Evolutionary conservation across 306 rosid species (phyloP).

Genomic region (Senna siamea): DNA sequence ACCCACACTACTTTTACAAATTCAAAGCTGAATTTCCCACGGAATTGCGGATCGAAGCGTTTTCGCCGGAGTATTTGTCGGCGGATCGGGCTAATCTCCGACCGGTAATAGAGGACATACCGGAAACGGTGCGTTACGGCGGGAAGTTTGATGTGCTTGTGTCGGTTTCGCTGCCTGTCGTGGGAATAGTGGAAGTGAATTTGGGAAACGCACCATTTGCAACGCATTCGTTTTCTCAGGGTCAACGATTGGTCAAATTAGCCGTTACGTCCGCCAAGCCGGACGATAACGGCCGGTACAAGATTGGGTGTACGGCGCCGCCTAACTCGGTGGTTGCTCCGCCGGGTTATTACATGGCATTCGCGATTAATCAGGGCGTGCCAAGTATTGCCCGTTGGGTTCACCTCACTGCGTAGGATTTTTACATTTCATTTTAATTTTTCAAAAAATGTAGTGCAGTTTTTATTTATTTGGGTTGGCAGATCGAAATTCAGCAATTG

Average conservation of each 20-base stretch:
- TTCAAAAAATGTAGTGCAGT: not conserved
- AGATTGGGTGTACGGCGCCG: slow-evolving; percentile 67
- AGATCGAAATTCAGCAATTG: not conserved
- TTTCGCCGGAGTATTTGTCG: slow-evolving; percentile 78
- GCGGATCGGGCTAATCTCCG: slow-evolving; percentile 62
- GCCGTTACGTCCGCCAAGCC: slow-evolving; percentile 55
- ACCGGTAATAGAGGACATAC: slow-evolving; percentile 58
- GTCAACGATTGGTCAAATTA: slow-evolving; percentile 83
- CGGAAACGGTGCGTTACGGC: slow-evolving; percentile 62
- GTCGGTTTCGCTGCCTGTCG: slow-evolving; percentile 64
- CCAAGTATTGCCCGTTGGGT: slow-evolving; percentile 89
- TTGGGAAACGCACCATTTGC: slow-evolving; percentile 78
- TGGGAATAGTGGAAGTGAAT: slow-evolving; percentile 78
- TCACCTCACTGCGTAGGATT: slow-evolving; percentile 40
- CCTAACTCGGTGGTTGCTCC: slow-evolving; percentile 75
- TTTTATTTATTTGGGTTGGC: not conserved
- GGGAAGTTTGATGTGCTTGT: slow-evolving; percentile 58
- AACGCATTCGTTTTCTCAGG: slow-evolving; percentile 88
- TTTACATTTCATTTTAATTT: not conserved
- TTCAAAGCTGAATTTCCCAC: slow-evolving; percentile 68
- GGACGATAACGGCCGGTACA: slow-evolving; percentile 47
- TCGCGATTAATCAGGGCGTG: slow-evolving; percentile 88
- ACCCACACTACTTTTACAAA: slow-evolving; percentile 66
- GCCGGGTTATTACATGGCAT: slow-evolving; percentile 89
- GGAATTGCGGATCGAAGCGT: slow-evolving; percentile 73